phyloP scores from a whole-genome alignment of 129 eudicot genomes.

The Flaveria linearis region DNA sequence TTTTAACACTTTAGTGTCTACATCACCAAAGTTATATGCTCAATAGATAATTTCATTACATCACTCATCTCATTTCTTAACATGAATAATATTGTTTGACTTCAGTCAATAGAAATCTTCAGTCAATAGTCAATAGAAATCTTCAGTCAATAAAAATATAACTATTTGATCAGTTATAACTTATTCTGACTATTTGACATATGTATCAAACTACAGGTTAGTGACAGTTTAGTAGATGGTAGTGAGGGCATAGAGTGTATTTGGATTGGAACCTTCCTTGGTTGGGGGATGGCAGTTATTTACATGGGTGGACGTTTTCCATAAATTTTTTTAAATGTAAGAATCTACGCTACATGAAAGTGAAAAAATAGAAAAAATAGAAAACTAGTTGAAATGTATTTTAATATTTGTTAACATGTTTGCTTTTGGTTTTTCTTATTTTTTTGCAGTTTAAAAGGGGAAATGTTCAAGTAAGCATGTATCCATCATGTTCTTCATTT shows the following conservation, averaged over 20 bases:
- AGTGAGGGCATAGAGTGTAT: constrained; percentile 32
- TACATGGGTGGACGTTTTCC: constrained; percentile 90
- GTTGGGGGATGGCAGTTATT: constrained; percentile 91
- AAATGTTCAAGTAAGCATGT: constrained; percentile 52
- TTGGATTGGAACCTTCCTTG: constrained; percentile 61
- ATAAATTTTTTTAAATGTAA: constrained; percentile 70
- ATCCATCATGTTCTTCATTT: too few relatives aligned
- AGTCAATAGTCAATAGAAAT: not conserved
- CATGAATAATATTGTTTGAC: not conserved
- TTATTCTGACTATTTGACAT: not conserved
- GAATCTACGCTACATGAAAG: constrained; percentile 1
- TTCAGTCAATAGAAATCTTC: not conserved
- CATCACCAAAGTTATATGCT: not conserved
- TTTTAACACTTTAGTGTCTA: too few relatives aligned
- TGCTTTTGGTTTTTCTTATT: constrained; percentile 1
- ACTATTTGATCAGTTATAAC: constrained; percentile 3
- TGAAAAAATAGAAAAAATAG: too few relatives aligned
- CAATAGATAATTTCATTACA: not conserved
- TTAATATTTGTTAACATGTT: constrained; percentile 11
- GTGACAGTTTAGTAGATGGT: constrained; percentile 29
- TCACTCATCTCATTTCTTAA: not conserved
- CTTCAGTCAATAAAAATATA: not conserved
- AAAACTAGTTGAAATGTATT: not conserved
- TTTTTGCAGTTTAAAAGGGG: constrained; percentile 71
- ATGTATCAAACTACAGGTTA: constrained; percentile 41